Base-by-base conservation (phyloP, 768 basidiomycete species). In the Agaricus sinodeliciosus region DNA sequence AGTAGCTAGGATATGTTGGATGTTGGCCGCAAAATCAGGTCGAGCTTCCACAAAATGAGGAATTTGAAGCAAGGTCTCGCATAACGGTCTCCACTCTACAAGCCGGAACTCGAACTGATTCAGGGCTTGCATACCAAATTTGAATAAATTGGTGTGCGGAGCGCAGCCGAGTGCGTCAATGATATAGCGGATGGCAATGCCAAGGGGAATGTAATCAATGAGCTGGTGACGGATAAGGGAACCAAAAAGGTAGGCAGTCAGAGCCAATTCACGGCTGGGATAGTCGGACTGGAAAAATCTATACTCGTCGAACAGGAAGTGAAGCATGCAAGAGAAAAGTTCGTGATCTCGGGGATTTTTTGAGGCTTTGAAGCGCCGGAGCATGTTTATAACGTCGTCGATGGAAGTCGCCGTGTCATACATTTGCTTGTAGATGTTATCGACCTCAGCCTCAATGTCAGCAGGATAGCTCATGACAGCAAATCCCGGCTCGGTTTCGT, bases 231-330 rank as follows among this genome's bases (percentile, higher is more conserved):
- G 90, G 59, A 99, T 96, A 61, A 99, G 80, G 27, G 93, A 94
- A 31, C 96, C 96, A 58, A 98, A 98, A 26, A 99, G 80, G 63
- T 92, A 87, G 43, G 90, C 96, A 6, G 96, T 98, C 84, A 98
- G 93, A 48, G 85, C 84, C 43, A 98, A 78, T 71, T 98, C 94
- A 58, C 94, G 88, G 36, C 89, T 77, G 22, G 96, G 96, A 62
- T 93, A 93, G 69, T 87, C 96, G 37, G 89, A 87, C 65, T 95
- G 92, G 82, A 98, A 96, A 77, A 97, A 99, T 63, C 94, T 94
- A 82, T 96, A 96, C 72, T 99, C 96, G 81, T 98, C 96, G 70
- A 99, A 97, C 41, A 99, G 81, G 76, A 96, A 95, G 73, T 97
- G 94, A 47, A 99, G 85, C 85, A 96, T 96, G 81, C 94, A 97